Base-by-base conservation (phyloP, 768 basidiomycete species). In the Russula foetens region DNA sequence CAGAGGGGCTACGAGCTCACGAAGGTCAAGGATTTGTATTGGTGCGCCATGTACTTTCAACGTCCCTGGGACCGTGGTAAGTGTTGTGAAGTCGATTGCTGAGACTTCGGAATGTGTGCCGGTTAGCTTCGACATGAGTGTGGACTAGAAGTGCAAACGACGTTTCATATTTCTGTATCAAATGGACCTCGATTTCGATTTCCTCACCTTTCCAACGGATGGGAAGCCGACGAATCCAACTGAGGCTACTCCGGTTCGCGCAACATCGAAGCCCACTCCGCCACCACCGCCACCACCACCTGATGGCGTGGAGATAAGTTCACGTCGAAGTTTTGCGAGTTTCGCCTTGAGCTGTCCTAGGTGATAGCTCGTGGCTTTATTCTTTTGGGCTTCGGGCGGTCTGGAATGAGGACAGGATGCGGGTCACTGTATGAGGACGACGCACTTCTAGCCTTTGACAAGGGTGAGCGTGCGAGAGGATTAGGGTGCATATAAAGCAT, bases 301-400 rank as follows among this genome's bases (percentile, higher is more conserved):
- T 21, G 80, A 73, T 4, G 88, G 77, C 0, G 90, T 85, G 11
- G 83, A 79, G 67, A 99, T 93, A 56, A 99, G 84, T 71, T 99
- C 97, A 59, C 97, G 84, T 63, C 92, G 82, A 48, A 98, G 87
- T 72, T 99, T 99, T 52, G 97, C 97, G 54, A 99, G 85, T 73
- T 99, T 99, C 58, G 97, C 96, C 74, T 98, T 98, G 72, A 98
- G 85, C 76, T 95, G 92, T 55, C 95, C 95, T 61, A 97, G 76
- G 77, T 96, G 94, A 74, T 95, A 95, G 76, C 91, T 92, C 66
- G 90, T 92, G 76, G 90, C 90, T 84, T 93, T 93, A 75, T 93
- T 93, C 74, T 93, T 93, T 80, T 93, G 91, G 70, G 91, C 91
- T 93, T 73, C n/a, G 58, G 51, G 47, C 47, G 26, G 19, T 48